Conservation (phyloP, 768 basidiomycete genomes). For the Trametes punicea region DNA sequence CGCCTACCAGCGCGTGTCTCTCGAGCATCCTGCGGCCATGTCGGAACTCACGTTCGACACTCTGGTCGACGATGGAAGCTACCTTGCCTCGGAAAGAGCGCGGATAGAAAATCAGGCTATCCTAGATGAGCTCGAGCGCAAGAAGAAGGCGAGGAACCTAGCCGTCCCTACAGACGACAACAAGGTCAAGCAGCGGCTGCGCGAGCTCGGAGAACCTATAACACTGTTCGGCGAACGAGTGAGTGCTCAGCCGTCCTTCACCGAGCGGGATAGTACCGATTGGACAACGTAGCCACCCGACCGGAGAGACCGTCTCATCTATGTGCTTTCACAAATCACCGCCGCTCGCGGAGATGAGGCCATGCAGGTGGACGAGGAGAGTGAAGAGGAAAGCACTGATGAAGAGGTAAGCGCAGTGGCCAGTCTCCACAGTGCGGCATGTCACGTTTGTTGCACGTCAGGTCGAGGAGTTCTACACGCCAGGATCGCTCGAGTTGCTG, state of each 20-base stretch:
- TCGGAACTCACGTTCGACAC: conserved; percentile 74
- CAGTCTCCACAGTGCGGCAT: not conserved
- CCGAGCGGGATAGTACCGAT: not conserved
- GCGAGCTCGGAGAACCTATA: conserved; percentile 95
- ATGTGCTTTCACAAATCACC: conserved; percentile 91
- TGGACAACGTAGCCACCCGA: conserved; percentile 73
- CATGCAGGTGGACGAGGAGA: conserved; percentile 70
- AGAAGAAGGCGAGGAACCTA: conserved; percentile 89
- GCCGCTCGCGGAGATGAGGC: conserved; percentile 81
- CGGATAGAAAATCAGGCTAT: conserved; percentile 81
- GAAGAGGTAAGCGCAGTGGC: conserved; percentile 54
- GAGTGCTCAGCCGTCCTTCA: not conserved
- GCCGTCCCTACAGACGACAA: conserved; percentile 98
- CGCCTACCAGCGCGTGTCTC: not conserved
- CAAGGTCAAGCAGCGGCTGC: conserved; percentile 81
- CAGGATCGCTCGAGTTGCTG: conserved; percentile 83
- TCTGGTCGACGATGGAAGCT: conserved; percentile 75
- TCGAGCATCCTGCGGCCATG: conserved; percentile 38
- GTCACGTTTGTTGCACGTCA: conserved; percentile 30
- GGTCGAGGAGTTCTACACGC: conserved; percentile 96
- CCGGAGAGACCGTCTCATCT: conserved; percentile 91
- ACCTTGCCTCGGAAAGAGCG: conserved; percentile 70
- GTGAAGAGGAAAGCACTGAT: conserved; percentile 66
- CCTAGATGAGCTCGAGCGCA: conserved; percentile 94
- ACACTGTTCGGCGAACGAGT: conserved; percentile 97